Evolutionary conservation across 192 early-diverging fungal species (phyloP), one percentile per base, ranked within the genome.

Genomic region (Dissophora ornata): DNA sequence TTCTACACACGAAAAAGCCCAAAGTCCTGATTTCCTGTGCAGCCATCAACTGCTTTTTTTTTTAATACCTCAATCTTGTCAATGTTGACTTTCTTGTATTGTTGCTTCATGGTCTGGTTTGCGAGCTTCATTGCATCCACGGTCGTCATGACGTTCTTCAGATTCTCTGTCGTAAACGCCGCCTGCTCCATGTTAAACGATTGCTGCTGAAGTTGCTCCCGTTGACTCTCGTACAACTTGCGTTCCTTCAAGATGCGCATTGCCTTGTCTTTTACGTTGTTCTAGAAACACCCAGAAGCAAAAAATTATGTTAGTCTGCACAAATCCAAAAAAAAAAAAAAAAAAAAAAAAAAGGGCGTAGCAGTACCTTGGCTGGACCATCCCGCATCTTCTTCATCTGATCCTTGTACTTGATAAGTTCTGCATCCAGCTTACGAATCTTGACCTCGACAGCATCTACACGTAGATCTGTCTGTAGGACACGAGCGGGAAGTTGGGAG

Each of bases 161-260:
- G 78, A 79, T 98, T 99, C 40, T 99, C 98, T 6, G 93, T 97
- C 10, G 96, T 93, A 62, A 93, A 87, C 48, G 83, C 79, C 44
- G 95, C 93, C 84, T 97, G 95, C 80, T 99, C 98, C 98, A 99
- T 99, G 83, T 98, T 99, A 74, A 96, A 98, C 30, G 96, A 91
- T 81, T 98, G 96, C 79, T 97, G 96, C 81, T 91, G 90, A 46
- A 98, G 86, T 69, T 96, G 92, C 62, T 99, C 96, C 38, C 95
- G 86, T 80, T 98, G 97, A 26, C 83, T 84, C 80, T 99, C 98
- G 79, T 97, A 96, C 88, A 96, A 69, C 66, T 97, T 98, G 66
- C 93, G 93, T 79, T 99, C 97, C 82, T 97, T 95, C 40, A 99
- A 70, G 9, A 97, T 90, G 25, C 91, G 81, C 71, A 99, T 65